Evolutionary conservation across 768 basidiomycete species (phyloP).

Genomic region (Podaxis sp.): DNA sequence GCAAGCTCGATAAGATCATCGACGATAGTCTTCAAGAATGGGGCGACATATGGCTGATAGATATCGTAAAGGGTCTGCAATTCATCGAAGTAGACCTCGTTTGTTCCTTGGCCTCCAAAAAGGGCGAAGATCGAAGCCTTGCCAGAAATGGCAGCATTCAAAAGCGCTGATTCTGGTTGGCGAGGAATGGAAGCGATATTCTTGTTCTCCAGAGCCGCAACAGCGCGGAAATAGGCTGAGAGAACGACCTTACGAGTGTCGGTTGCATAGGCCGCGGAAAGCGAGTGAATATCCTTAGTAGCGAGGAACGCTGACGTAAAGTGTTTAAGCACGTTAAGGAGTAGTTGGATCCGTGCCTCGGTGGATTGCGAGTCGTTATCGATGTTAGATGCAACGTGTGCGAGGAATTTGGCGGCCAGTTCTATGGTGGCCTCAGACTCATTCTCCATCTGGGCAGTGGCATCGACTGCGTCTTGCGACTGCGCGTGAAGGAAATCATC

Average conservation of each 20-base stretch:
- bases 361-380: constrained; percentile 51
- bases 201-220: constrained; percentile 63
- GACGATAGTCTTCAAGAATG: constrained; percentile 66
- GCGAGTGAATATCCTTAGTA: constrained; percentile 75
- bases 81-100: constrained; percentile 98
- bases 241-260: constrained; percentile 78
- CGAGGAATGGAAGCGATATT: constrained; percentile 54
- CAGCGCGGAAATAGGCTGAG: constrained; percentile 74
- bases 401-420: constrained; percentile 81
- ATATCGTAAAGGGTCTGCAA: constrained; percentile 88
- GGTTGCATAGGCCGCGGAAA: constrained; percentile 70
- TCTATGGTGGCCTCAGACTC: constrained; percentile 67
- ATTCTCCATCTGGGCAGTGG: constrained; percentile 49
- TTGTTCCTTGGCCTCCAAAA: constrained; percentile 97
- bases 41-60: constrained; percentile 82
- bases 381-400: constrained; percentile 66
- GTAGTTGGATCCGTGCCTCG: constrained; percentile 57
- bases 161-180: constrained; percentile 63
- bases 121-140: constrained; percentile 83
- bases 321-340: constrained; percentile 71
- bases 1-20: constrained; percentile 69
- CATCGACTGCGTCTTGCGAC: constrained; percentile 56
- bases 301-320: constrained; percentile 78
- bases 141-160: constrained; percentile 57
- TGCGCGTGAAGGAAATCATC: constrained; percentile 81